A percentile compares a stretch with the other conserved stretches of the same genome.
Conservation (phyloP, 257 asterid genomes). For the Ocimum tenuiflorum region DNA sequence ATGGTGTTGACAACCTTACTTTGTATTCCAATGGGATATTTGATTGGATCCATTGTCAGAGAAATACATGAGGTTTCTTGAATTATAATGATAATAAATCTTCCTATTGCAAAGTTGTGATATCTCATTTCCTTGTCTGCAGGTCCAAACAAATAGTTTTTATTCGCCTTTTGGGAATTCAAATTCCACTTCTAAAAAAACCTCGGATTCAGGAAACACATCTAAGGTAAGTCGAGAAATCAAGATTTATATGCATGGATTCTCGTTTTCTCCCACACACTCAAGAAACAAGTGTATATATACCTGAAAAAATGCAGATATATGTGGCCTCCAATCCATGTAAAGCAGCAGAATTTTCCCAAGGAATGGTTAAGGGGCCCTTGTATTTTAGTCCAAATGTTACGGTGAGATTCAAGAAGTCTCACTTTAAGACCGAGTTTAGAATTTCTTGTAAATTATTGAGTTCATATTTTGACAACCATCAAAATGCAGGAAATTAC, state of each 20-base stretch:
- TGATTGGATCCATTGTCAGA: slow-evolving; percentile 21
- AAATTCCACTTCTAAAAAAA: neutral
- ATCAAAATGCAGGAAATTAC: slow-evolving; percentile 25
- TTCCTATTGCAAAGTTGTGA: no score
- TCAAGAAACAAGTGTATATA: neutral
- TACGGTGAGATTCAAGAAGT: neutral
- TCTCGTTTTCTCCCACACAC: neutral
- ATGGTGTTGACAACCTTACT: slow-evolving; percentile 10
- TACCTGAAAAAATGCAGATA: slow-evolving; percentile 30
- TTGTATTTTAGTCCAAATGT: slow-evolving; percentile 22
- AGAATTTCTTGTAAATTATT: neutral
- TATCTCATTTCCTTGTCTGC: neutral
- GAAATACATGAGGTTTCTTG: slow-evolving; percentile 16
- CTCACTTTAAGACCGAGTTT: no score
- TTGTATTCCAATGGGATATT: slow-evolving; percentile 20
- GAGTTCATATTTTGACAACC: neutral
- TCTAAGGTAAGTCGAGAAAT: slow-evolving; percentile 17
- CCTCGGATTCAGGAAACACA: slow-evolving; percentile 10
- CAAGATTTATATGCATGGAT: neutral
- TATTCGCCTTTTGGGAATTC: neutral
- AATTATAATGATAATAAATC: no score
- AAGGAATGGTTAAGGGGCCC: slow-evolving; percentile 12
- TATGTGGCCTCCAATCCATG: slow-evolving; percentile 41
- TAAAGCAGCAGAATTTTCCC: slow-evolving; percentile 34
- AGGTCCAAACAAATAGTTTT: neutral